phyloP scores from a whole-genome alignment of 2,329 filamentous ascomycete genomes.

The Cordyceps javanica region DNA sequence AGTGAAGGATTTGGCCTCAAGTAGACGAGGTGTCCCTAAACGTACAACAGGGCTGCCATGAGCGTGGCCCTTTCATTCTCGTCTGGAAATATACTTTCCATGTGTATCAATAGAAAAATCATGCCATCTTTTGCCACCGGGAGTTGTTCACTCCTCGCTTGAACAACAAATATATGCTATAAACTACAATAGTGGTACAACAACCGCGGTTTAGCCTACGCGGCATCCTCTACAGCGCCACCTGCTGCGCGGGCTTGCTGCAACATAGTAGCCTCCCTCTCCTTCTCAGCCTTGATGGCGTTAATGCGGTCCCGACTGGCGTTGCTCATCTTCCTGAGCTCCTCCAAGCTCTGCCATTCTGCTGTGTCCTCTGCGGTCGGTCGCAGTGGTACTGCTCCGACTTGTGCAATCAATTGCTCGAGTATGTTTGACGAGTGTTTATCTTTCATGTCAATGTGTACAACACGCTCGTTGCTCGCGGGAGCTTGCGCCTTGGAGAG shows the following conservation, averaged over 20 bases:
- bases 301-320: constrained; percentile 49
- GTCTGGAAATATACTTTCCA: background rate
- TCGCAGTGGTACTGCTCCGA: constrained; percentile 50
- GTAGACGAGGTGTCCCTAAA: constrained; percentile 28
- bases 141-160: constrained; percentile 4
- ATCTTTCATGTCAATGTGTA: constrained; percentile 59
- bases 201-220: constrained; percentile 16
- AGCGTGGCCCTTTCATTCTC: background rate
- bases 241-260: constrained; percentile 34
- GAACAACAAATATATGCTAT: constrained; percentile 2
- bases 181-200: constrained; percentile 11
- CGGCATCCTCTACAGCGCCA: constrained; percentile 29
- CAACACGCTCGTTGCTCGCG: constrained; percentile 40
- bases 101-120: background rate
- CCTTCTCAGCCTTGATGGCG: constrained; percentile 49
- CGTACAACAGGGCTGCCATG: background rate
- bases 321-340: constrained; percentile 43
- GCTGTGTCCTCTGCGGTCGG: constrained; percentile 54
- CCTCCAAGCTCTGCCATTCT: constrained; percentile 52
- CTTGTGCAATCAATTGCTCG: constrained; percentile 54
- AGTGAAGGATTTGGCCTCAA: constrained; percentile 92
- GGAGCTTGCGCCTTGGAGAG: constrained; percentile 43
- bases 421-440: constrained; percentile 58
- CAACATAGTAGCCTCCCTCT: constrained; percentile 52
- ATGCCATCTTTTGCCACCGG: background rate